Base-by-base conservation (phyloP, 345 rosid genomes). In the Lepidium didymum region DNA sequence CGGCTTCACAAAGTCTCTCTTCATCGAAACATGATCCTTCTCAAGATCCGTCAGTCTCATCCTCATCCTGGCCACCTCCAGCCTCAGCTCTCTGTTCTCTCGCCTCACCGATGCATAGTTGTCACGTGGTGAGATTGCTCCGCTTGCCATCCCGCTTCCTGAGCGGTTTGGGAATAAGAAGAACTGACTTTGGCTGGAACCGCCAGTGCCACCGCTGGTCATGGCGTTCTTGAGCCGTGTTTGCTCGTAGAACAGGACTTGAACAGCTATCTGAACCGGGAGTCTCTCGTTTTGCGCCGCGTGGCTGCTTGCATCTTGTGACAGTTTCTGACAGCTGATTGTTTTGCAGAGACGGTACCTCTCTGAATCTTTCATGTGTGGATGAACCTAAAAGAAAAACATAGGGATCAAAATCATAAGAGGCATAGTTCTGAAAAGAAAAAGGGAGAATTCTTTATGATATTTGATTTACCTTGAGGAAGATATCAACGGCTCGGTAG, bases 21-120 rank as follows among this genome's bases (percentile, higher is more conserved):
- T 94, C 95, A 94, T 91, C 1, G 95, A 81, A 8, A 87, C 99
- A 14, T 94, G 99, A 63, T 94, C 97, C 52, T 90, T 90, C 72
- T 94, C 99, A 0, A 94, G 77, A 73, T 94, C 99, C 7, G 97
- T 94, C 43, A 94, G 81, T 69, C 99, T 81, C 97, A 94, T 90
- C 76, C 97, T 91, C 99, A 94, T 94, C 67, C 97, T 91, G 18
- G 99, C 88, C 10, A 94, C 99, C 75, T 94, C 99, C n/a, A 94
- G 95, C 72, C 90, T 94, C 68, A 90, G 82, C 76, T 94, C 99
- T 38, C 97, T 75, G 80, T 94, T 94, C 88, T 94, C 99, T 81
- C 99, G 76, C 70, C 99, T 81, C 66, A 94, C 99, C 0, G 95
- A 94, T 8, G 99, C 99, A 15, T 90, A 94, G 66, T 90, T 90